Base-by-base conservation (phyloP, 306 rosid species). In the Acacia confusa region DNA sequence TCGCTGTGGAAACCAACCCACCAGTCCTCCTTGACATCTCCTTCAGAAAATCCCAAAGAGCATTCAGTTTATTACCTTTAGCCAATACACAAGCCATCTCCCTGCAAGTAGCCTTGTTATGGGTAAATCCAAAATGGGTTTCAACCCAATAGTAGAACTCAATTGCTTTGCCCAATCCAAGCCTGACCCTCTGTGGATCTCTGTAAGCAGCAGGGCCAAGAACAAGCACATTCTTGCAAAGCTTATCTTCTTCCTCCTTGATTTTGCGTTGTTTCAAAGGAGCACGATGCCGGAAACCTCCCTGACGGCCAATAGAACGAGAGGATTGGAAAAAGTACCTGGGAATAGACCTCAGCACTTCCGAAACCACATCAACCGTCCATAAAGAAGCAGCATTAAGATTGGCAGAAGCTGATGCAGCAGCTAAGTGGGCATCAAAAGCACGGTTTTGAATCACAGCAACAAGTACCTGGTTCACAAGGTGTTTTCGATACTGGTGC, bases 71-170 rank as follows among this genome's bases (percentile, higher is more conserved):
- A 53, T 82, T 86, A 34, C 86, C 94, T 78, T 79, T 87, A 22
- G 91, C 93, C 84, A 95, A 82, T n/a, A 95, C 85, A 14, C 85
- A 44, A 25, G 96, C 94, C 94, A 92, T 90, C n/a, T 95, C 92
- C 36, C 89, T 76, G 80, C 97, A 89, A 24, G 97, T 93, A 22
- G 40, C 34, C 81, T 95, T 94, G 22, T 75, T 45, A 80, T 93
- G 99, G 36, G 32, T 4, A 71, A 95, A 95, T 45, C 80, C 83
- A 47, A 87, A 90, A 15, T 78, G 73, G 79, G 78, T 53, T 75
- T 92, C 94, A 7, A 95, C 92, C 96, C 97, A 92, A 73, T 38
- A 84, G 83, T 74, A 93, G 87, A 95, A 95, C n/a, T 92, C 89
- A 12, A 89, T 72, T 38, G 97, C 92, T 70, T 89, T 93, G 65